Base-by-base conservation (phyloP, 805 yeast genomes). In the Millerozyma acaciae region DNA sequence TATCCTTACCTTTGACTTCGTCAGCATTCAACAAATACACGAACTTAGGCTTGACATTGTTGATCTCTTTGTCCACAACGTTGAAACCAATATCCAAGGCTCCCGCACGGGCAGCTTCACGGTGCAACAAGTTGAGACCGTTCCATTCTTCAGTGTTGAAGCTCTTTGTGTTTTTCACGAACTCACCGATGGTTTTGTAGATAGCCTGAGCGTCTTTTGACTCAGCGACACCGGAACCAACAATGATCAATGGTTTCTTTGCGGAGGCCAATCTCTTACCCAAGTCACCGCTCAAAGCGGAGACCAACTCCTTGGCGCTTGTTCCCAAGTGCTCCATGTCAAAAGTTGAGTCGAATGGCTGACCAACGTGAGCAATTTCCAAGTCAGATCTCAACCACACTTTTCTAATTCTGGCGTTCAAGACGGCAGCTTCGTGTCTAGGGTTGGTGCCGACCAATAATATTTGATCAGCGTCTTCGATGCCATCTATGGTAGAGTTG, bases 61-160 rank as follows among this genome's bases (percentile, higher is more conserved):
- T 62, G 16, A 68, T 69, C 43, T 68, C 74, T 33, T 64, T 59
- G n/a, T 73, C 57, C 21, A 67, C 54, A 28, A 69, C 65, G 44
- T 73, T 76, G 64, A 85, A 86, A 7, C 95, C 95, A 50, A 86
- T 65, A 57, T 85, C 95, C 49, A 82, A 73, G 8, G 95, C 93
- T 41, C 90, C 95, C 26, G 78, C 83, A 51, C 94, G 76, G n/a
- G 90, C 74, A 24, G 95, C 95, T 51, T 81, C 83, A 54, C 95
- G 81, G 48, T 85, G 95, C 51, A 85, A 70, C 38, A 84, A 64
- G 58, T 80, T 84, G 50, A 79, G 71, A 32, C 94, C 95, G 50
- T 83, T 85, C 95, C 95, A 86, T 45, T 73, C 79, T 30, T 74
- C 74, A 34, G 76, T 78, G 53, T 77, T 66, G 65, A 85, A 75